Conservation (phyloP, 192 early-diverging fungal genomes). For the Backusella luteola region DNA sequence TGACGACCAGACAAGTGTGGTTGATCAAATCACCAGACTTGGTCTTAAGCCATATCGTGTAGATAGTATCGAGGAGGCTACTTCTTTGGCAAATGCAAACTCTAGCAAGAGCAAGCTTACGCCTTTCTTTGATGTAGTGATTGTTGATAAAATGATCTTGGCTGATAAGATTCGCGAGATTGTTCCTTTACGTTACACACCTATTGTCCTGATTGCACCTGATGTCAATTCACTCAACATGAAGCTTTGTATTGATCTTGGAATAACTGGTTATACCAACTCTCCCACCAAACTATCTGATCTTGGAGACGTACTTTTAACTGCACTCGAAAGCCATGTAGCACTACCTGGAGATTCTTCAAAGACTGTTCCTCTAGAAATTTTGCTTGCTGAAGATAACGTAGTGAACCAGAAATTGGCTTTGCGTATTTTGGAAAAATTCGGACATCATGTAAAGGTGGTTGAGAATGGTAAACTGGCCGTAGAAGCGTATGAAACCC, state of each 20-base stretch:
- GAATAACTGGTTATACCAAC: constrained; percentile 68
- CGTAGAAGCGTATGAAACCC: constrained; percentile 60
- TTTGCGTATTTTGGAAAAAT: constrained; percentile 65
- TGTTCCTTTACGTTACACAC: constrained; percentile 59
- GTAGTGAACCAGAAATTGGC: constrained; percentile 83
- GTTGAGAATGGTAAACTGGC: constrained; percentile 78
- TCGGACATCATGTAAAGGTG: constrained; percentile 74
- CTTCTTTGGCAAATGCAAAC: constrained; percentile 29
- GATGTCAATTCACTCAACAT: constrained; percentile 55
- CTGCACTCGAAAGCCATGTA: constrained; percentile 66
- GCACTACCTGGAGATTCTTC: constrained; percentile 55
- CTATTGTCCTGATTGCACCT: constrained; percentile 66
- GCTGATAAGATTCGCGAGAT: constrained; percentile 59
- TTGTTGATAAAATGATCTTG: constrained; percentile 59
- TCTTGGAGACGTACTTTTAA: constrained; percentile 63
- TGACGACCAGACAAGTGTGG: constrained; percentile 44
- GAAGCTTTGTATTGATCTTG: constrained; percentile 61
- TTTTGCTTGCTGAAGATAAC: constrained; percentile 84
- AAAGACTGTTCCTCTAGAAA: constrained; percentile 63
- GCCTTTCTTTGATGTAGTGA: constrained; percentile 60
- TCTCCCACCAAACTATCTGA: constrained; percentile 55
- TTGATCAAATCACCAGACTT: constrained; percentile 50
- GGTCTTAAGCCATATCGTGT: constrained; percentile 44
- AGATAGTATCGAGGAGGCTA: constrained; percentile 46
- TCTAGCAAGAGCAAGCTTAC: constrained; percentile 30